Base-by-base conservation (phyloP, 495 filamentous ascomycete genomes). In the Aspergillus biplanus region DNA sequence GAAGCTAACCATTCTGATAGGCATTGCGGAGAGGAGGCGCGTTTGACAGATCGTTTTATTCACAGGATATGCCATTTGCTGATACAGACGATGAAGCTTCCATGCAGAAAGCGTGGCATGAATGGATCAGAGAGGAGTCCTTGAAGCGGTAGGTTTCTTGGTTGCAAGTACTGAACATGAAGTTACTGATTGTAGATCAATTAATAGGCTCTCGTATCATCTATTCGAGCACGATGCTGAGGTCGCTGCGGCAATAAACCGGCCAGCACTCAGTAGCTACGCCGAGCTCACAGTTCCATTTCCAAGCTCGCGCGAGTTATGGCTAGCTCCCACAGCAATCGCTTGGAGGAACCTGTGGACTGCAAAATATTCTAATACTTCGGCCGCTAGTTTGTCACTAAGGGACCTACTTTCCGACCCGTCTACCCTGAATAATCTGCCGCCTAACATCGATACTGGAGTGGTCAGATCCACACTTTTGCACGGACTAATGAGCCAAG, bases 261-360 rank as follows among this genome's bases (percentile, higher is more conserved):
- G 71, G 9, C 69, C 71, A 2, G 62, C 83, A 0, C 63, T 81
- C 13, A 86, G 86, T 54, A 85, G 84, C 1, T 88, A 88, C 64
- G 75, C 86, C 0, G 86, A 89, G 69, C 67, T 88, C 3, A 82
- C 80, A 2, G 68, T 87, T 6, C 81, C 85, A 3, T 71, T 88
- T 6, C 86, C 86, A 2, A 79, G 76, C 12, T 73, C 83, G 0
- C 77, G 81, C 46, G 71, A 79, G 7, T 65, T 88, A 8, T 89
- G 85, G 84, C 73, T 82, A 15, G 85, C 86, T 0, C 63, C 76
- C 1, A 80, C 75, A 0, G 85, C 85, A 0, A 48, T 68, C 6
- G 75, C 79, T 44, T 89, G 86, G 83, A 86, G 83, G 61, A 66
- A 75, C 4, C 65, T 78, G 0, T 84, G 16, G 12, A 4, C 32